Evolutionary conservation across 441 rosid genomes (phyloP), one percentile per base, ranked within the genome.

Genomic region (Brassica balearica): DNA sequence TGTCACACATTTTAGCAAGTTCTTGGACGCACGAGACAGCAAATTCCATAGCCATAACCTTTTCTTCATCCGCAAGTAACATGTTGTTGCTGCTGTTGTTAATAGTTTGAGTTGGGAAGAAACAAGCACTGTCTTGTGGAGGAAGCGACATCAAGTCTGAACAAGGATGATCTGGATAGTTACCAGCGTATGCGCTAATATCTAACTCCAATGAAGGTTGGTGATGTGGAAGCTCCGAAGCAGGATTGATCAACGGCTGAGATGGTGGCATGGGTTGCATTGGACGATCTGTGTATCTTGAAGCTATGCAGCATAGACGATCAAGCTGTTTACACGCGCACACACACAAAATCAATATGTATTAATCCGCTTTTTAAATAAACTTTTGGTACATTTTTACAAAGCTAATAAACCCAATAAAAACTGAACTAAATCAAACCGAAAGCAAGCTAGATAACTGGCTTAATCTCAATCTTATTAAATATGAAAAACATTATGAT

Each of bases 21-120:
- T 95, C 92, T 73, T 86, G 84, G 20, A 88, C 76, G 48, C 96
- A 90, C 2, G 98, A 88, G 66, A 88, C n/a, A 3, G 98, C 94
- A 0, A 95, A 74, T 32, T 91, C 92, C 88, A 90, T 86, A 1
- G 98, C 98, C 6, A 89, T 78, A 8, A 81, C 63, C 69, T 89
- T 91, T 75, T 93, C 97, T 34, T 90, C 94, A 41, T 89, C 80
- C 29, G 55, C 95, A 89, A 88, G 84, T 15, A 92, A 61, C 43
- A 88, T 4, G 12, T 81, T 75, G 22, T 51, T 73, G 12, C 77
- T 74, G n/a, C 5, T 67, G 38, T 85, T 85, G 27, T 59, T 71
- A 10, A 79, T 76, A 14, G 87, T 85, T 5, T 53, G 73, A 46
- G 87, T 88, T 0, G 84, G 79, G 68, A 80, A 82, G 15, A 87